phyloP scores from a whole-genome alignment of 805 yeast genomes.

The Tetrapisispora phaffii region DNA sequence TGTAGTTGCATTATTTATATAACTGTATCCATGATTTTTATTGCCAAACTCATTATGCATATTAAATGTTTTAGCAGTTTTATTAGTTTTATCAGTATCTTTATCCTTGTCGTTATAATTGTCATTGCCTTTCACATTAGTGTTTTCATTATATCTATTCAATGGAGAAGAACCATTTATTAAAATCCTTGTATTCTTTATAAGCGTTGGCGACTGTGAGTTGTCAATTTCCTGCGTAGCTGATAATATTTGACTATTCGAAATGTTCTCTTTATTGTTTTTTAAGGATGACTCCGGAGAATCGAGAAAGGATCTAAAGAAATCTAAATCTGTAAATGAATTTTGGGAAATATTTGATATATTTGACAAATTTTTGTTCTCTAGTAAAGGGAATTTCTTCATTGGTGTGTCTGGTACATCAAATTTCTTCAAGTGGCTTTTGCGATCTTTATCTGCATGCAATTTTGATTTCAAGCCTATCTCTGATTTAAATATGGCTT shows the following conservation, averaged over 20 bases:
- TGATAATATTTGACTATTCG: not conserved
- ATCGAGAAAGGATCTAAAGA: slow-evolving; percentile 7
- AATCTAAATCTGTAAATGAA: slow-evolving; percentile 5
- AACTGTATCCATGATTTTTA: slow-evolving; percentile 3
- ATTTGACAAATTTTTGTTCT: slow-evolving; percentile 5
- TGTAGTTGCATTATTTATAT: slow-evolving; percentile 7
- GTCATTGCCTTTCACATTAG: not conserved
- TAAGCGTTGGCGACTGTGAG: slow-evolving; percentile 11
- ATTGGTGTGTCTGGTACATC: slow-evolving; percentile 27
- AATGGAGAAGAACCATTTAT: slow-evolving; percentile 15
- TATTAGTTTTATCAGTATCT: not conserved
- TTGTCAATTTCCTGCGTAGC: not conserved
- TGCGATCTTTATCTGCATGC: not conserved
- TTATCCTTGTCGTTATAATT: not conserved
- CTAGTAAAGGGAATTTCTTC: slow-evolving; percentile 23
- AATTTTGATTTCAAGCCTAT: slow-evolving; percentile 18
- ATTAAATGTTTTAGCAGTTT: not conserved
- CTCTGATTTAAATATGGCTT: slow-evolving; percentile 17
- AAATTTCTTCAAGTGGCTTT: slow-evolving; percentile 13
- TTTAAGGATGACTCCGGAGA: slow-evolving; percentile 9
- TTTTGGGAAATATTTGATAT: not conserved
- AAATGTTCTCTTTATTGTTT: slow-evolving; percentile 7
- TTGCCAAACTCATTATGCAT: not conserved
- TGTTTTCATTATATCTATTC: slow-evolving; percentile 4
- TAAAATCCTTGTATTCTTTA: slow-evolving; percentile 11